Percentiles rank a stretch among this genome's conserved stretches.
Evolutionary conservation across 2,329 filamentous ascomycete genomes (phyloP).

Genomic region (Cryphonectria parasitica): DNA sequence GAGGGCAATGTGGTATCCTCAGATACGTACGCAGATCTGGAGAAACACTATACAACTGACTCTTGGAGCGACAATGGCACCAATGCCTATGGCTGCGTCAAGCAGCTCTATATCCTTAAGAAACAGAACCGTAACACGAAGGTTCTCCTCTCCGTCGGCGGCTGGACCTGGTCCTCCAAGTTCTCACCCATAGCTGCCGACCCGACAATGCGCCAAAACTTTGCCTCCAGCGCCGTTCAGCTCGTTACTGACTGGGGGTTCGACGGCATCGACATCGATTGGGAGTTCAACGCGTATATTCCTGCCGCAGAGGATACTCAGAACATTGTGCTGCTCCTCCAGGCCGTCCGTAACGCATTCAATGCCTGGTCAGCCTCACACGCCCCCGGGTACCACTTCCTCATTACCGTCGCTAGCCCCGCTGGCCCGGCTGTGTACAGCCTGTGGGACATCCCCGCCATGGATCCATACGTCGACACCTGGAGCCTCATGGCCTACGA

Average conservation of each 20-base stretch:
- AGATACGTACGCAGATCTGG: conserved; percentile 64
- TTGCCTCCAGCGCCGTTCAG: conserved; percentile 70
- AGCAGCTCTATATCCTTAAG: conserved; percentile 78
- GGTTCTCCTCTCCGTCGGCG: conserved; percentile 78
- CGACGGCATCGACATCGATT: conserved; percentile 61
- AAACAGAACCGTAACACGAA: conserved; percentile 77
- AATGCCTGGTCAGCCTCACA: conserved; percentile 36
- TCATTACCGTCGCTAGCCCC: conserved; percentile 41
- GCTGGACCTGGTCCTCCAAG: conserved; percentile 76
- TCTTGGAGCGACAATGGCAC: conserved; percentile 60
- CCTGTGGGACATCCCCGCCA: conserved; percentile 48
- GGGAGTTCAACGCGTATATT: conserved; percentile 54
- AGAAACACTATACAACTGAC: conserved; percentile 72
- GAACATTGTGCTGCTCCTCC: conserved; percentile 48
- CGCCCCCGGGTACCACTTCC: conserved; percentile 39
- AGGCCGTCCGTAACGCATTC: conserved; percentile 45
- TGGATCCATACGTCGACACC: conserved; percentile 55
- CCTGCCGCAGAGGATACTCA: conserved; percentile 42
- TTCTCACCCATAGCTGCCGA: conserved; percentile 68
- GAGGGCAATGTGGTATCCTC: conserved; percentile 58
- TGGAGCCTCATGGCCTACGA: conserved; percentile 72
- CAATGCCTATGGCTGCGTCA: conserved; percentile 77
- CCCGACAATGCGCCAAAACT: conserved; percentile 61
- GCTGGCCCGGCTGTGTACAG: conserved; percentile 50
- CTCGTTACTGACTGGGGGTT: conserved; percentile 71